Base-by-base conservation (phyloP, 371 early-diverging fungal genomes). In the Smittium mucronatum region DNA sequence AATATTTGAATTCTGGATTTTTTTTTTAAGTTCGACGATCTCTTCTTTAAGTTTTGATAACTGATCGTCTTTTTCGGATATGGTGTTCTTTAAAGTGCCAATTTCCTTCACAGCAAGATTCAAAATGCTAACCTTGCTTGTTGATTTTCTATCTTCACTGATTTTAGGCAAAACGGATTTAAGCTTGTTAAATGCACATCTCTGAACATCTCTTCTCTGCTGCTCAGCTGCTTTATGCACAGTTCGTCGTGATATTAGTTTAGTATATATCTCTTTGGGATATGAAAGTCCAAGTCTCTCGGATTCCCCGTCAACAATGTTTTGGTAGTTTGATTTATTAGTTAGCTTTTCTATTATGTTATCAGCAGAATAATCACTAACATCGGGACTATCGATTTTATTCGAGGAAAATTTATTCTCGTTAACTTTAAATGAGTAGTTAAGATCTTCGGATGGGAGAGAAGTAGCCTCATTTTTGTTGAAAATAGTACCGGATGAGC, bases 221-320 rank as follows among this genome's bases (percentile, higher is more conserved):
- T 96, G 95, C 73, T 96, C 96, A 1, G 96, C 95, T 25, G 89
- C 89, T 74, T 94, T 93, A 78, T 95, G 95, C 2, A 85, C 87
- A 11, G 88, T 87, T 17, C 87, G 83, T 1, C 92, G 83, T 21
- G 84, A 83, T 74, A 91, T 89, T 63, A 90, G 82, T 0, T 88
- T 87, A 0, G 86, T 85, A 63, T 88, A 86, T 47, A 90, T 83
- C 64, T 86, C 86, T 2, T 81, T 80, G 26, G 82, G 80, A 76
- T 88, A 90, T 29, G 81, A 83, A 26, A 92, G 83, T 0, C 93
- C 91, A 8, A 92, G 76, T 1, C 80, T 80, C 81, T 87, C 88
- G n/a, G 88, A 87, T 57, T 89, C 86, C n/a, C 92, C 93, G 71
- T 91, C 89, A 25, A 88, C 79, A 17, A 91, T 82, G 68, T 89